Base-by-base conservation (phyloP, 2,329 filamentous ascomycete genomes). In the Orbilia quercus region DNA sequence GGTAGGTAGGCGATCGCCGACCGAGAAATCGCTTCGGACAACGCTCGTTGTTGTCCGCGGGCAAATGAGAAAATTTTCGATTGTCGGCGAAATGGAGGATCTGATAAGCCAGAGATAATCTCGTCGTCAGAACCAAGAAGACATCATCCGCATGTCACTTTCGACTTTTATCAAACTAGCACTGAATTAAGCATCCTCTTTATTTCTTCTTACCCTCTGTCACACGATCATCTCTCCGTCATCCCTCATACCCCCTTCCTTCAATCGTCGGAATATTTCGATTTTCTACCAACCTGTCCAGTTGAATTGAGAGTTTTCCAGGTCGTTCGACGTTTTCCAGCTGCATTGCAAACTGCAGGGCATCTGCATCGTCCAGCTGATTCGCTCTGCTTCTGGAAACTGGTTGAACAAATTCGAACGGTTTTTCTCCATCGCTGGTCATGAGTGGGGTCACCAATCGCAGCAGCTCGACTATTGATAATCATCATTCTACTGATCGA, bases 31-130 rank as follows among this genome's bases (percentile, higher is more conserved):
- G 12, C 34, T 16, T 36, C 58, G 58, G 58, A n/a, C 42, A 36
- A 50, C 14, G 18, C 28, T 18, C 18, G 12, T 22, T n/a, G n/a
- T 36, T 16, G 31, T 48, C 42, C 18, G 55, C 45, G 45, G 22
- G 11, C 28, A 42, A 64, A 54, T 20, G 34, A 20, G 38, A 48
- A 66, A 73, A 60, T 44, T 66, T 73, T 65, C 48, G 20, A 28
- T 55, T 12, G 36, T 3, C 14, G 54, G n/a, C 40, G 28, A 58
- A 66, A 66, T 28, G 25, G 25, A 60, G 38, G 60, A 73, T 73
- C 69, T 66, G 69, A 73, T 73, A 73, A 73, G 50, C 36, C 11
- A 50, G 23, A 66, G 69, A 65, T 73, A 73, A 73, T 70, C 47
- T 55, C n/a, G 40, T 28, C 53, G 38, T 16, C 40, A 16, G 23